A percentile compares a stretch with the other conserved stretches of the same genome.
Evolutionary conservation across 192 early-diverging fungal species (phyloP).

Genomic region (Backusella australiensis): DNA sequence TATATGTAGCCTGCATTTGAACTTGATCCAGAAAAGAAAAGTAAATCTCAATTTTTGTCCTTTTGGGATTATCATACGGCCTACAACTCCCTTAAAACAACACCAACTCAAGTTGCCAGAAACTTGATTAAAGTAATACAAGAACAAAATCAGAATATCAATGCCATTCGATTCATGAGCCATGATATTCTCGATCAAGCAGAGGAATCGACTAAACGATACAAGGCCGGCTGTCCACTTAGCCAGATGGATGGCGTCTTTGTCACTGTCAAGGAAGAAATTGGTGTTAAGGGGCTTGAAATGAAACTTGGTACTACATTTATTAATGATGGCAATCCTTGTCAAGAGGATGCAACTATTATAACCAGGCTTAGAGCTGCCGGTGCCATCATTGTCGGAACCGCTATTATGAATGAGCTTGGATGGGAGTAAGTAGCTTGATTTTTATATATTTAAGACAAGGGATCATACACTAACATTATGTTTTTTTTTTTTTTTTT

Average conservation of each 20-base stretch:
- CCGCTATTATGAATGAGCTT: conserved; percentile 74
- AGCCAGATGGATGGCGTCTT: conserved; percentile 73
- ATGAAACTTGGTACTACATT: conserved; percentile 58
- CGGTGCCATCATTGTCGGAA: conserved; percentile 68
- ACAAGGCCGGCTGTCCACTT: conserved; percentile 44
- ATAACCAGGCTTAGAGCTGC: conserved; percentile 48
- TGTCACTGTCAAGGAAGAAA: conserved; percentile 72
- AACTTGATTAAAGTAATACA: conserved; percentile 24
- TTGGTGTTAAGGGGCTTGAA: conserved; percentile 55
- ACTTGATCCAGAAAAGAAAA: neutral
- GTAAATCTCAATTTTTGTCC: conserved; percentile 27
- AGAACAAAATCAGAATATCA: conserved; percentile 12
- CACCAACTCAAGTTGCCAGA: conserved; percentile 39
- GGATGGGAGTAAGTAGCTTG: conserved; percentile 48
- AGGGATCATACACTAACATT: neutral
- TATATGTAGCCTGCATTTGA: neutral
- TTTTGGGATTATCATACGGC: conserved; percentile 47
- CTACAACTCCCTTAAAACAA: conserved; percentile 31
- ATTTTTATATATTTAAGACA: neutral
- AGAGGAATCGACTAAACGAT: conserved; percentile 52
- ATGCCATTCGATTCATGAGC: conserved; percentile 25
- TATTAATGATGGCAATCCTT: conserved; percentile 48
- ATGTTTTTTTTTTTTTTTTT: too few relatives aligned
- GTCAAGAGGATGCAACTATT: conserved; percentile 47
- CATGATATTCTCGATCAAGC: conserved; percentile 52